Evolutionary conservation across 768 basidiomycete species (phyloP).

Genomic region (Mycena pura): DNA sequence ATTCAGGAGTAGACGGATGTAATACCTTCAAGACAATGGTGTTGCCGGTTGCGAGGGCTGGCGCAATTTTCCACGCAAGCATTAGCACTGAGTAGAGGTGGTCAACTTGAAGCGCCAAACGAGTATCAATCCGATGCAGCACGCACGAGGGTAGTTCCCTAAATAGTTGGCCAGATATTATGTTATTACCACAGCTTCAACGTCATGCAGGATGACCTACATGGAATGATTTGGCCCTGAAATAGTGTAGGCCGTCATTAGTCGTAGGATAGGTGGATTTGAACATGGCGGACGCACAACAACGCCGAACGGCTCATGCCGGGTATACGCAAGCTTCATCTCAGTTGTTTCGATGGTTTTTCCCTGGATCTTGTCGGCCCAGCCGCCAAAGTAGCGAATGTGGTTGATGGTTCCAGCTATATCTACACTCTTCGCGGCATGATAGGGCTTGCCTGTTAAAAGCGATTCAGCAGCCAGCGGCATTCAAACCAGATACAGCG

Average conservation of each 20-base stretch:
- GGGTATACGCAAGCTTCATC: slow-evolving; percentile 59
- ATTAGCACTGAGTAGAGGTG: slow-evolving; percentile 25
- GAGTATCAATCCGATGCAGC: neutral
- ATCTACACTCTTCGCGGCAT: slow-evolving; percentile 28
- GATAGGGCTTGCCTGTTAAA: slow-evolving; percentile 37
- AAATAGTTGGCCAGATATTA: no score
- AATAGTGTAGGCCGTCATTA: neutral
- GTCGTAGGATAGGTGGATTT: neutral
- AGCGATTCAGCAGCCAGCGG: neutral
- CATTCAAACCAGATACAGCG: neutral
- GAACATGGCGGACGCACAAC: slow-evolving; percentile 39
- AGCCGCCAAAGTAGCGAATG: slow-evolving; percentile 75
- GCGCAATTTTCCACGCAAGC: slow-evolving; percentile 39
- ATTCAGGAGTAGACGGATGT: neutral
- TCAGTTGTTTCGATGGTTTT: slow-evolving; percentile 62
- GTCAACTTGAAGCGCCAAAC: neutral
- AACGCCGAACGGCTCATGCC: slow-evolving; percentile 68
- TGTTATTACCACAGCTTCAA: no score
- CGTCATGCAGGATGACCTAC: neutral
- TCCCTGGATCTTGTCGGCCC: slow-evolving; percentile 76
- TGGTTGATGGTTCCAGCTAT: slow-evolving; percentile 39
- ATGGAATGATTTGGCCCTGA: slow-evolving; percentile 52
- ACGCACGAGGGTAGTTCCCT: slow-evolving; percentile 70
- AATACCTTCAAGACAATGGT: slow-evolving; percentile 62
- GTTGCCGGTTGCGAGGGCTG: slow-evolving; percentile 56